Conservation (phyloP, 805 yeast species). For the Ogataea zsoltii region DNA sequence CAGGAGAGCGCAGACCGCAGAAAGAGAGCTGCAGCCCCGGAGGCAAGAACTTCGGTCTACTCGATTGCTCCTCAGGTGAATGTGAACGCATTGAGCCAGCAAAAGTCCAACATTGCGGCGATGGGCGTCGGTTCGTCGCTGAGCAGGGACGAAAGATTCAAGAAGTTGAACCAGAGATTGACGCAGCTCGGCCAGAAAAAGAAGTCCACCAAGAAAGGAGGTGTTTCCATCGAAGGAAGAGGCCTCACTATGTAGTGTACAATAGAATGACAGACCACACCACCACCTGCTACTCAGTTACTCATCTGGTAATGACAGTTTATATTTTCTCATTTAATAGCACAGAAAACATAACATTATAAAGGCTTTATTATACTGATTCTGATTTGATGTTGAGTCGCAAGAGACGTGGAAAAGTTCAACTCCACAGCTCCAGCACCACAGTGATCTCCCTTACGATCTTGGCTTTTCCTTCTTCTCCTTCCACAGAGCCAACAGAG, state of each 20-base stretch:
- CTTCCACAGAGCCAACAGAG: slow-evolving; percentile 99
- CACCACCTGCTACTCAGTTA: too few relatives aligned
- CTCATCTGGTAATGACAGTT: slow-evolving; percentile 6
- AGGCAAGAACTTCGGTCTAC: slow-evolving; percentile 83
- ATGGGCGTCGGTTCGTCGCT: slow-evolving; percentile 53
- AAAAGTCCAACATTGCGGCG: slow-evolving; percentile 37
- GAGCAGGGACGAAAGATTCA: slow-evolving; percentile 76
- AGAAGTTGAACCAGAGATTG: slow-evolving; percentile 65
- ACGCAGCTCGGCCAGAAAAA: slow-evolving; percentile 48
- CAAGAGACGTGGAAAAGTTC: background rate
- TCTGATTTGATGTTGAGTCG: slow-evolving; percentile 7
- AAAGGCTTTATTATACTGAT: slow-evolving; percentile 11
- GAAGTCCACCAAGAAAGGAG: slow-evolving; percentile 58
- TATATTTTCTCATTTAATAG: slow-evolving; percentile 8
- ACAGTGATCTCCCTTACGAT: slow-evolving; percentile 57
- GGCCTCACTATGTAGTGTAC: slow-evolving; percentile 33
- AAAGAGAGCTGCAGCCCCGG: slow-evolving; percentile 95
- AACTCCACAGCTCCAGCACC: background rate
- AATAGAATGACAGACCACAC: background rate
- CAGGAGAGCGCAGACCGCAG: slow-evolving; percentile 91
- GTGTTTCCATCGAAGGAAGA: slow-evolving; percentile 80
- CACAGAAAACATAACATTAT: slow-evolving; percentile 10
- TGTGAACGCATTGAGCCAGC: slow-evolving; percentile 43
- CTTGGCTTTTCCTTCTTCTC: slow-evolving; percentile 99
- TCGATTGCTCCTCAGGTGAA: slow-evolving; percentile 85